These are phyloP conservation scores for Ilex asprella DNA, from an alignment of 257 asterid genomes.

Conservation along the genomic window DNA sequence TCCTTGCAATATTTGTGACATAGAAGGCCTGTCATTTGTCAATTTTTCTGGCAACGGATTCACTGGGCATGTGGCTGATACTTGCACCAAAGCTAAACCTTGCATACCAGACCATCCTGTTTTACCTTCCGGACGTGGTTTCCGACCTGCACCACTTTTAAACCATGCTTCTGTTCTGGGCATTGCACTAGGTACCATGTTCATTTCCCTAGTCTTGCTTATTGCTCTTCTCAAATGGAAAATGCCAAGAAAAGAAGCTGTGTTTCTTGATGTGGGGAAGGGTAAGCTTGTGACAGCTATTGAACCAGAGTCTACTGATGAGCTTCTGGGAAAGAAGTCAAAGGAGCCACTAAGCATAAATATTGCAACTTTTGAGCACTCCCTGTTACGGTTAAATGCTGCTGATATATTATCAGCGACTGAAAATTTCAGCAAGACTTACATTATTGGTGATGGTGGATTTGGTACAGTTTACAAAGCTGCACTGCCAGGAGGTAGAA, in stretches of 20 bases:
- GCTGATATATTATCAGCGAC: constrained; percentile 59
- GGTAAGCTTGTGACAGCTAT: constrained; percentile 23
- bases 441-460: constrained; percentile 74
- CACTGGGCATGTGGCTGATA: constrained; percentile 27
- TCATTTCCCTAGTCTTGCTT: constrained; percentile 27
- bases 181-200: constrained; percentile 22
- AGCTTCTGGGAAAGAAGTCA: constrained; percentile 33
- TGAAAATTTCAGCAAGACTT: constrained; percentile 58
- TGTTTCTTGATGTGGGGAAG: constrained; percentile 16
- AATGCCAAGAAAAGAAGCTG: constrained; percentile 17
- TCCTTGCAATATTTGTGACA: constrained; percentile 63
- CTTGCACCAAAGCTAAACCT: constrained; percentile 28
- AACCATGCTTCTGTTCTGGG: constrained; percentile 25
- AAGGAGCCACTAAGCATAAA: constrained; percentile 79
- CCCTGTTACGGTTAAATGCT: constrained; percentile 49
- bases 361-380: constrained; percentile 65
- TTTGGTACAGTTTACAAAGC: constrained; percentile 73
- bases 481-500: constrained; percentile 32
- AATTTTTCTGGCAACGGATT: constrained; percentile 70
- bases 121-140: constrained; percentile 9
- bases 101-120: constrained; percentile 26
- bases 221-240: constrained; percentile 35
- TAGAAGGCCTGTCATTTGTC: constrained; percentile 43
- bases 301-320: constrained; percentile 41
- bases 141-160: constrained; percentile 10